These are phyloP conservation scores for Rhizopus microsporus DNA, from an alignment of 371 early-diverging fungal species.

Conservation along the genomic window DNA sequence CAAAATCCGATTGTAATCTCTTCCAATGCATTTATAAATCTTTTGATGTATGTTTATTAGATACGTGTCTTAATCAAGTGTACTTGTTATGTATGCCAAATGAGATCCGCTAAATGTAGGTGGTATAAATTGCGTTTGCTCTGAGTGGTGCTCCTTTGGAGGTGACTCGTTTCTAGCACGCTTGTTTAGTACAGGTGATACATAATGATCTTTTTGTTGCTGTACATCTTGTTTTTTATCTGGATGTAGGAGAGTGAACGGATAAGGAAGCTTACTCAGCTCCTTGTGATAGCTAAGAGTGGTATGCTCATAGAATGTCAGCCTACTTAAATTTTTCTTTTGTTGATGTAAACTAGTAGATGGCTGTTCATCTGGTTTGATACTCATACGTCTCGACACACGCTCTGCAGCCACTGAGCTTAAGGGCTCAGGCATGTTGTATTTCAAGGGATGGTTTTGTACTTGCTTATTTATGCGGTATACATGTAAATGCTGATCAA, in stretches of 20 bases:
- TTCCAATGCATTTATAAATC: no score
- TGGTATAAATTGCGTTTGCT: no score
- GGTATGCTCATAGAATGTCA: background rate
- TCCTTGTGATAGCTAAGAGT: background rate
- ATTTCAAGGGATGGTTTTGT: constrained; percentile 17
- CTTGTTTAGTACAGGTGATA: no score
- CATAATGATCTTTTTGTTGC: no score
- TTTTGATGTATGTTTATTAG: no score
- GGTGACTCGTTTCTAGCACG: no score
- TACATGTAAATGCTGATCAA: constrained; percentile 45
- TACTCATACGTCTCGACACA: constrained; percentile 10
- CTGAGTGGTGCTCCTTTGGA: no score
- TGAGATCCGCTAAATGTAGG: no score
- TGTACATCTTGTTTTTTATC: no score
- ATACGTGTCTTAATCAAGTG: no score
- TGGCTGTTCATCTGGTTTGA: background rate
- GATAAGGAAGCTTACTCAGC: background rate
- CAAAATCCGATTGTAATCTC: no score
- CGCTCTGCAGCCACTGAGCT: constrained; percentile 21
- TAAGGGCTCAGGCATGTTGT: constrained; percentile 22
- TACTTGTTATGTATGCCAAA: no score
- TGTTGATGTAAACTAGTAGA: background rate
- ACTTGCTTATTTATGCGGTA: constrained; percentile 13
- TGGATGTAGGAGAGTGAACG: background rate
- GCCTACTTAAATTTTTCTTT: background rate